Base-by-base conservation (phyloP, 2,329 filamentous ascomycete genomes). In the Monilinia polystroma region DNA sequence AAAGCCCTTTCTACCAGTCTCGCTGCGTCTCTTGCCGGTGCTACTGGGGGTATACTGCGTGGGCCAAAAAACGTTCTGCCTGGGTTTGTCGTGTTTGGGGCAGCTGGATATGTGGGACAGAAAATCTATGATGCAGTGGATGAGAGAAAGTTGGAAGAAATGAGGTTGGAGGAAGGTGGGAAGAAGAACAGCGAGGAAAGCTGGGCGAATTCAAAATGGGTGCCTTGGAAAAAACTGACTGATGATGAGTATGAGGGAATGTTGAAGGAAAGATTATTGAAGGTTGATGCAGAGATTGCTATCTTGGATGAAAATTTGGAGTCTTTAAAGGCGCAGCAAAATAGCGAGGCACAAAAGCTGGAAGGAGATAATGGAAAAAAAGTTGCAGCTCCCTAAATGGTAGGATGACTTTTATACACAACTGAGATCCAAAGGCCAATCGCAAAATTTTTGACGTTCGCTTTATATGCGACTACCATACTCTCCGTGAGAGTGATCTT, bases 271-370 rank as follows among this genome's bases (percentile, higher is more conserved):
- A 92, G 89, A 78, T 79, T 92, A 52, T 76, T 94, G 35, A 83
- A 81, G 69, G 79, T 94, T 3, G 89, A 95, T 70, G 90, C 86
- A 0, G 90, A 94, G 69, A 92, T 95, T 76, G 87, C 90, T 0
- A 77, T 95, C 6, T 81, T 94, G 47, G 90, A 95, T 73, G 91
- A 94, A 64, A 87, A 86, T 73, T 91, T 95, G 71, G 83, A 82
- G 58, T 81, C 66, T 66, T 47, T 63, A 38, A 41, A 43, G 8
- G 52, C 49, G 26, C 58, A 64, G 43, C 57, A 67, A 63, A 71
- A 59, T 14, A 56, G 29, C 5, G 54, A 63, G 49, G 23, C 38
- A 20, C 16, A 38, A n/a, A 53, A 14, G n/a, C 29, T 20, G 8
- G 20, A 63, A 38, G 49, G n/a, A 56, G 35, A 6, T 43, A 43